Base-by-base conservation (phyloP, 148 eudicot species). In the Rhododendron mucronatum region DNA sequence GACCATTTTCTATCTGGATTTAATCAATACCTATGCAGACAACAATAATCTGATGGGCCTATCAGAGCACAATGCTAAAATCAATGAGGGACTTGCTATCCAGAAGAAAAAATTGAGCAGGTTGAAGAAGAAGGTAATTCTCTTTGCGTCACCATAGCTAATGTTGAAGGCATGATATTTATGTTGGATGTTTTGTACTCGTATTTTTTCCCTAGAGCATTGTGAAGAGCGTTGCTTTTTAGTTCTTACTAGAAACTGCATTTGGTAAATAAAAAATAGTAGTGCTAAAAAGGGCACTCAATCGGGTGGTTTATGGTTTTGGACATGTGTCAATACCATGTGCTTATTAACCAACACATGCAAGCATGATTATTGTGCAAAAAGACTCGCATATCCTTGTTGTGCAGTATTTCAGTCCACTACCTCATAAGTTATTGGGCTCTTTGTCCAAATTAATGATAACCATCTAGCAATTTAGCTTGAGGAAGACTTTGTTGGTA, bases 81-180 rank as follows among this genome's bases (percentile, higher is more conserved):
- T 93, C 83, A 78, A 83, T 7, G 87, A 91, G 50, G 94, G 94
- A 86, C 93, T 97, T 79, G 87, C 88, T 77, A 80, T 85, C 83
- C 92, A 91, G 85, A 92, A 86, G 90, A 92, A 91, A 85, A 89
- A 86, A 71, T 83, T 97, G 89, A 94, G 93, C 59, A 92, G 86
- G 83, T 85, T 97, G 83, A 94, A 89, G 89, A 82, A 89, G 77
- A 97, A 97, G 95, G 99, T 97, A 87, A 85, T 83, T 88, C 39
- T 16, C 84, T 45, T 30, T 41, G 83, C 45, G 30, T 26, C 50
- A 39, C 30, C 71, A 30, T 84, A 48, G 33, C 63, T 26, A 87
- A 50, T 51, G 30, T 28, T 53, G 65, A 50, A 73, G 16, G 48
- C 35, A 44, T 51, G 45, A 33, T 84, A 51, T 51, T 53, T 76